A percentile compares a stretch with the other conserved stretches of the same genome.
Conservation (phyloP, 176 grass and related monocot genomes). For the Aegilops speltoides region DNA sequence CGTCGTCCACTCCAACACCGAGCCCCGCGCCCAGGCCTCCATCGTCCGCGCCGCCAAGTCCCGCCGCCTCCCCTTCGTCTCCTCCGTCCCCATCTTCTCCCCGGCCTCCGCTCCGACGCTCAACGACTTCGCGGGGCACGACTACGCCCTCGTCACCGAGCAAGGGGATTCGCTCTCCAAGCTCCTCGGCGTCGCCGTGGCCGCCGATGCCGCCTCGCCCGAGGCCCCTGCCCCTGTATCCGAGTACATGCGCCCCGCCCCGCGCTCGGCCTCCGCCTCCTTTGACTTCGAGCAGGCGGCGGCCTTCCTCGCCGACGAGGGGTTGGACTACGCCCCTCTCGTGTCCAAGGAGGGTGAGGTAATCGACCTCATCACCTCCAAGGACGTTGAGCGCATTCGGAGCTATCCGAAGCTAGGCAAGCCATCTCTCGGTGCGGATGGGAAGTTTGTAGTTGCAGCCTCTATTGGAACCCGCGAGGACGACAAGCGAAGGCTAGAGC, state of each 20-base stretch:
- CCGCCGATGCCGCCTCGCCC: slow-evolving; percentile 32
- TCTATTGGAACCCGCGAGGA: slow-evolving; percentile 83
- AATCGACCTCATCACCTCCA: slow-evolving; percentile 66
- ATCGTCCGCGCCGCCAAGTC: slow-evolving; percentile 78
- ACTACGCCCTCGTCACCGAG: slow-evolving; percentile 78
- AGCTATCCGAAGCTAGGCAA: slow-evolving; percentile 79
- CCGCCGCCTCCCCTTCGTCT: slow-evolving; percentile 66
- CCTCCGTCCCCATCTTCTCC: slow-evolving; percentile 60
- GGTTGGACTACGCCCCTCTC: slow-evolving; percentile 72
- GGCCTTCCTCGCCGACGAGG: slow-evolving; percentile 62
- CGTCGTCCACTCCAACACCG: slow-evolving; percentile 70
- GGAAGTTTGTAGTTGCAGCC: slow-evolving; percentile 66
- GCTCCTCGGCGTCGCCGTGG: slow-evolving; percentile 51
- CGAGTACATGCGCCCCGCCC: slow-evolving; percentile 66
- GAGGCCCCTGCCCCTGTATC: slow-evolving; percentile 26
- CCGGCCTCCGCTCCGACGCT: slow-evolving; percentile 21
- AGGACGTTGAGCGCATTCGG: slow-evolving; percentile 74
- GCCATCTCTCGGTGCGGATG: slow-evolving; percentile 62
- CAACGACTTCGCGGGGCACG: slow-evolving; percentile 45
- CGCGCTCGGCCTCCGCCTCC: slow-evolving; percentile 35
- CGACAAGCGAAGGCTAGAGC: slow-evolving; percentile 75
- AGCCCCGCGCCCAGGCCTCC: slow-evolving; percentile 54
- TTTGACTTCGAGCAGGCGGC: slow-evolving; percentile 70
- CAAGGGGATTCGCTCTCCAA: slow-evolving; percentile 52
- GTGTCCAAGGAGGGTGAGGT: slow-evolving; percentile 65